A percentile compares a stretch with the other conserved stretches of the same genome.
Evolutionary conservation across 805 yeast species (phyloP).

Genomic region (Lipomyces sp.): DNA sequence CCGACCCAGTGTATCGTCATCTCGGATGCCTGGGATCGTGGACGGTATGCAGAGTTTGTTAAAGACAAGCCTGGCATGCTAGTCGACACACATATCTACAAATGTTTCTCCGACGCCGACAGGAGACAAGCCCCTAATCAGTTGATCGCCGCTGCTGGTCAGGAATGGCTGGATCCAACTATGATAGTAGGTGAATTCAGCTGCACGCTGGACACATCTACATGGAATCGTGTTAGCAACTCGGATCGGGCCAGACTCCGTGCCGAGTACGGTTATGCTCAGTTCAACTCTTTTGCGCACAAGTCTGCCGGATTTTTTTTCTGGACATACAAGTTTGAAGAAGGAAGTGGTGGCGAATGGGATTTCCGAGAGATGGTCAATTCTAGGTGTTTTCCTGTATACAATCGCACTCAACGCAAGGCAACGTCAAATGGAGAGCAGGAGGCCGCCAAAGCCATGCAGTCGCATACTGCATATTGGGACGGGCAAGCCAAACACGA

Average conservation of each 20-base stretch:
- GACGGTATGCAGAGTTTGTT: constrained; percentile 74
- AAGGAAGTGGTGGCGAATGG: constrained; percentile 97
- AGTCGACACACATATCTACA: constrained; percentile 82
- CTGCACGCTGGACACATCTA: constrained; percentile 75
- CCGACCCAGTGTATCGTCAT: constrained; percentile 69
- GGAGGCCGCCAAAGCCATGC: constrained; percentile 47
- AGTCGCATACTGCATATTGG: constrained; percentile 73
- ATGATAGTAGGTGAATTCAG: constrained; percentile 88
- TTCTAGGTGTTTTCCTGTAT: constrained; percentile 17
- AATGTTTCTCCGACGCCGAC: constrained; percentile 82
- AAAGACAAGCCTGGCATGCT: constrained; percentile 64
- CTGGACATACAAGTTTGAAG: constrained; percentile 87
- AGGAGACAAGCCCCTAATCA: constrained; percentile 65
- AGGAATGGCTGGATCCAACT: constrained; percentile 60
- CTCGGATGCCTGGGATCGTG: constrained; percentile 94
- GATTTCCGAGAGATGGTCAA: constrained; percentile 80
- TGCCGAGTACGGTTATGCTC: constrained; percentile 62
- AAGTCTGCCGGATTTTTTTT: constrained; percentile 70
- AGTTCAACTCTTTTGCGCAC: constrained; percentile 44
- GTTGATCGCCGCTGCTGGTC: constrained; percentile 62
- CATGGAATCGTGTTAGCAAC: constrained; percentile 65
- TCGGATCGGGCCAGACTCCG: constrained; percentile 61
- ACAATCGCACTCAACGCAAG: constrained; percentile 23
- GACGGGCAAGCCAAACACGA: constrained; percentile 58
- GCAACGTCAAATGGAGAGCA: constrained; percentile 48